phyloP scores from a whole-genome alignment of 352 stramenopile species.

The Plasmopara muralis region DNA sequence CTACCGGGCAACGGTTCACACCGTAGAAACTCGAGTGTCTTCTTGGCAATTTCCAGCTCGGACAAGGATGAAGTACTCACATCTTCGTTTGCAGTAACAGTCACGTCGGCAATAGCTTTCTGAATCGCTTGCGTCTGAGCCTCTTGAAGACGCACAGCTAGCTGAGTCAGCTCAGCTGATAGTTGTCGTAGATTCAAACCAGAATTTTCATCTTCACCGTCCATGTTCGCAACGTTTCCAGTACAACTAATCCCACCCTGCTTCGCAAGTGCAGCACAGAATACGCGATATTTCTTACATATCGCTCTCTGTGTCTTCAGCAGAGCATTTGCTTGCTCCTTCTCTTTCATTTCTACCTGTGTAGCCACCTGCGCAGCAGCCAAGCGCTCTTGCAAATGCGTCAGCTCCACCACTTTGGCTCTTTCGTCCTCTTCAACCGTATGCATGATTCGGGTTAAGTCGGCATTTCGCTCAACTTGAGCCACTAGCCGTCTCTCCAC shows the following conservation, averaged over 20 bases:
- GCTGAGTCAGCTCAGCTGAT: conserved; percentile 25
- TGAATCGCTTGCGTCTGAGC: conserved; percentile 21
- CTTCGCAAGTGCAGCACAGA: conserved; percentile 27
- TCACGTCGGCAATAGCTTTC: conserved; percentile 28
- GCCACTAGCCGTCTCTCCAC: conserved; percentile 19
- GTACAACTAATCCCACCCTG: conserved; percentile 9
- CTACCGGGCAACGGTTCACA: conserved; percentile 1
- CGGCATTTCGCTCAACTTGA: conserved; percentile 22
- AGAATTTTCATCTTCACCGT: conserved; percentile 8
- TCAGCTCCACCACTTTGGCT: conserved; percentile 25
- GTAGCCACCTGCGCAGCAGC: conserved; percentile 27
- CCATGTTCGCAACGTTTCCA: conserved; percentile 6
- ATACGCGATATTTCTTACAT: conserved; percentile 24
- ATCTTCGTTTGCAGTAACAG: conserved; percentile 18
- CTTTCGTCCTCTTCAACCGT: conserved; percentile 37
- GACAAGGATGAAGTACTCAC: conserved; percentile 27
- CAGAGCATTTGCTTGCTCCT: conserved; percentile 5
- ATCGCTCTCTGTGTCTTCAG: conserved; percentile 24
- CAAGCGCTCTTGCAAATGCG: conserved; percentile 33
- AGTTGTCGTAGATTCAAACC: conserved; percentile 29
- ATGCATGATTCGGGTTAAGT: conserved; percentile 28
- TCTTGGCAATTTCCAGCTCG: conserved; percentile 47
- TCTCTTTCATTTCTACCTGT: conserved; percentile 22
- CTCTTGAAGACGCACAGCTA: conserved; percentile 24
- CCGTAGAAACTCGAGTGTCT: conserved; percentile 29